Evolutionary conservation across 441 rosid species (phyloP).

Genomic region (Arabidopsis hybrid): DNA sequence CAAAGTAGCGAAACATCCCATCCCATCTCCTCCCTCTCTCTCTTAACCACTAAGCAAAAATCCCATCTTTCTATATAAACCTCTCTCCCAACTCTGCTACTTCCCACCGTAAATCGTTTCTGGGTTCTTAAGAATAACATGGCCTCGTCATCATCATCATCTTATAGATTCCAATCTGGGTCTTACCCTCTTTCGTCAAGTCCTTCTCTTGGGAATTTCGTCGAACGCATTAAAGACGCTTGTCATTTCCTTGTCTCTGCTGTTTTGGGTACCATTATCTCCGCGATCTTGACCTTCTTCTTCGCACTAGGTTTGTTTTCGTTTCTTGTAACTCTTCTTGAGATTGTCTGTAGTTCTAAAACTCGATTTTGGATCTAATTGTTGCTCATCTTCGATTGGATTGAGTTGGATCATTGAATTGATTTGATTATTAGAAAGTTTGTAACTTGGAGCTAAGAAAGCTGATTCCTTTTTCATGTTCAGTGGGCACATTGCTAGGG

Average conservation of each 20-base stretch:
- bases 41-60: constrained; percentile 44
- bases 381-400: not conserved
- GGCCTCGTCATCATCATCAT: constrained; percentile 45
- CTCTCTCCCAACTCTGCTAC: constrained; percentile 41
- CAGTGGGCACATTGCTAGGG: constrained; percentile 95
- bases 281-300: constrained; percentile 96
- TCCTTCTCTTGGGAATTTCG: constrained; percentile 57
- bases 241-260: constrained; percentile 77
- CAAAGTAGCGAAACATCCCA: constrained; percentile 58
- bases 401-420: not conserved
- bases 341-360: not conserved
- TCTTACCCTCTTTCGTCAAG: constrained; percentile 50
- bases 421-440: constrained; percentile 12
- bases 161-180: constrained; percentile 59
- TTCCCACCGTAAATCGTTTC: constrained; percentile 17
- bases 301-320: constrained; percentile 76
- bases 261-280: constrained; percentile 82
- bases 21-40: constrained; percentile 39
- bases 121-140: not conserved
- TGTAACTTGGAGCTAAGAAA: constrained; percentile 24
- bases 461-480: constrained; percentile 41
- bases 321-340: constrained; percentile 11
- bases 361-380: constrained; percentile 14
- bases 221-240: constrained; percentile 65
- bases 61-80: constrained; percentile 22